phyloP scores from a whole-genome alignment of 371 early-diverging fungal genomes.

The Sporodiniella umbellata region DNA sequence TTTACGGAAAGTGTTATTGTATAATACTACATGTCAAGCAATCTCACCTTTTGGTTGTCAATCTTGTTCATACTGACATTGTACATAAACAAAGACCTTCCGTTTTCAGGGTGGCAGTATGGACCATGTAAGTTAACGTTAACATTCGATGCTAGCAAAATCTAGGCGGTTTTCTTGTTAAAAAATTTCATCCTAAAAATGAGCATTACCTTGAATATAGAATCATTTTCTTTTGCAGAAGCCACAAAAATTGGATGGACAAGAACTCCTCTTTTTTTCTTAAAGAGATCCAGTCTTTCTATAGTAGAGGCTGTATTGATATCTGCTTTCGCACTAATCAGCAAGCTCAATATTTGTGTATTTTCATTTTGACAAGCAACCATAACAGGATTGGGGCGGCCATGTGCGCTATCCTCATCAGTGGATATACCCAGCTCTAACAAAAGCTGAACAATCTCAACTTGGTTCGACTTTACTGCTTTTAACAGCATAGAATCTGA shows the following conservation, averaged over 20 bases:
- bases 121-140: constrained; percentile 25
- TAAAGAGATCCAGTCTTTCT: constrained; percentile 3
- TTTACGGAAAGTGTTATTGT: not conserved
- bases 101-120: constrained; percentile 7
- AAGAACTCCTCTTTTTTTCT: constrained; percentile 5
- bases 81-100: constrained; percentile 31
- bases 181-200: too few relatives aligned
- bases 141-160: constrained; percentile 20
- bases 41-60: constrained; percentile 20
- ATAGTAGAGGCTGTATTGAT: constrained; percentile 12
- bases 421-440: constrained; percentile 21
- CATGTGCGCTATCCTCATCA: constrained; percentile 31
- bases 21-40: not conserved
- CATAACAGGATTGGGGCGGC: constrained; percentile 36
- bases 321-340: constrained; percentile 22
- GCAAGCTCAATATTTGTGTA: constrained; percentile 16
- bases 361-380: constrained; percentile 27
- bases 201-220: constrained; percentile 15
- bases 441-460: constrained; percentile 21
- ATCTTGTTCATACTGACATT: not conserved
- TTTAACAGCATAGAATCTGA: constrained; percentile 19
- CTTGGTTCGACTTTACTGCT: constrained; percentile 19
- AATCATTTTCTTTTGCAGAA: not conserved
- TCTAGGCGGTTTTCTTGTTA: constrained; percentile 10
- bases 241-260: constrained; percentile 31